A percentile compares a stretch with the other conserved stretches of the same genome.
Conservation (phyloP, 2,329 filamentous ascomycete species). For the Blastomyces parvus region DNA sequence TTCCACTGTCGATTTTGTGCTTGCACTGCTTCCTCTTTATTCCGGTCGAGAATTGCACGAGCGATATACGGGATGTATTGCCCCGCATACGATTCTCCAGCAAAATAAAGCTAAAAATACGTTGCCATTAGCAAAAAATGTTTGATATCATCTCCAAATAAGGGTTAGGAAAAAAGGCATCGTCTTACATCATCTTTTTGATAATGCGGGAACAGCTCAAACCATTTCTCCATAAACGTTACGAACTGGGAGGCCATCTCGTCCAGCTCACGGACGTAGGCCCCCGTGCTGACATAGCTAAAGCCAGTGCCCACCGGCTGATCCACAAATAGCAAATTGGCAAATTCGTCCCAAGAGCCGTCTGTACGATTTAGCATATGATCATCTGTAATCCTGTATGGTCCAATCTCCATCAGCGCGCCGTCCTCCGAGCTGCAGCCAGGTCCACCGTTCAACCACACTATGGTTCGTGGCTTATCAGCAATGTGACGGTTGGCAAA, state of each 20-base stretch:
- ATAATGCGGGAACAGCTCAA: conserved; percentile 81
- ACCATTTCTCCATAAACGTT: conserved; percentile 84
- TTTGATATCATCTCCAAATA: not conserved
- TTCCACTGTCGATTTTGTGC: conserved; percentile 55
- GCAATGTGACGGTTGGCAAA: conserved; percentile 94
- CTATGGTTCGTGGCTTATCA: conserved; percentile 77
- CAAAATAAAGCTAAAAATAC: conserved; percentile 65
- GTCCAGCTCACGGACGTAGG: conserved; percentile 72
- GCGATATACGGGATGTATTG: conserved; percentile 97
- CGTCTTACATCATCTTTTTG: conserved; percentile 75
- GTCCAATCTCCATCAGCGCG: conserved; percentile 90
- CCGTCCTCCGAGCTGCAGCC: conserved; percentile 97
- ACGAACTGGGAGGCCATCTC: conserved; percentile 88
- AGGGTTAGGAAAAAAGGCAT: not conserved
- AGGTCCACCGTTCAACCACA: conserved; percentile 95
- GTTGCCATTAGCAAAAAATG: not conserved
- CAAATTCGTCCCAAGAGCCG: conserved; percentile 98
- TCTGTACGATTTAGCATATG: conserved; percentile 68
- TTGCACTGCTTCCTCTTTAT: conserved; percentile 47
- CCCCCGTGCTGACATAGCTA: conserved; percentile 88
- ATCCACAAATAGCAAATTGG: conserved; percentile 92
- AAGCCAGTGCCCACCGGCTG: conserved; percentile 94
- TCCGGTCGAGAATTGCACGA: conserved; percentile 79
- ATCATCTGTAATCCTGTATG: conserved; percentile 73
- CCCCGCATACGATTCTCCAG: conserved; percentile 92